These are phyloP conservation scores for Cytospora chrysosperma DNA, from an alignment of 2,329 filamentous ascomycete genomes.

Conservation along the genomic window DNA sequence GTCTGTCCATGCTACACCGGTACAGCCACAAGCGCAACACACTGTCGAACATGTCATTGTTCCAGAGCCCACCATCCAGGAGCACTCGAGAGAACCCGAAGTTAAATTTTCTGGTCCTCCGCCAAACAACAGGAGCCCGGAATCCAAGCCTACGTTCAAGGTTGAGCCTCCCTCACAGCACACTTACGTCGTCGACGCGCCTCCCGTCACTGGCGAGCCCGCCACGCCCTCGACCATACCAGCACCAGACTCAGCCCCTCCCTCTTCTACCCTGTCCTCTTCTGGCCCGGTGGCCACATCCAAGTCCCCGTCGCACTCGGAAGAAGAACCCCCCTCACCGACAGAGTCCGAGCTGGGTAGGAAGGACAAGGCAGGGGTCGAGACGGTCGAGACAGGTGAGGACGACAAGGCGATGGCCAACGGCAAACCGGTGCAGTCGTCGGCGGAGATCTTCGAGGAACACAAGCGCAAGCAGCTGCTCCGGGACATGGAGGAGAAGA, in stretches of 20 bases:
- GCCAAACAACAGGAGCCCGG: slow-evolving; percentile 15
- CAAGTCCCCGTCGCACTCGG: neutral
- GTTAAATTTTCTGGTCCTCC: slow-evolving; percentile 21
- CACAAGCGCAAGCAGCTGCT: slow-evolving; percentile 45
- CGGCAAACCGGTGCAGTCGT: slow-evolving; percentile 28
- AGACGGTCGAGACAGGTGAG: slow-evolving; percentile 12
- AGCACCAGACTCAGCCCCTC: slow-evolving; percentile 23
- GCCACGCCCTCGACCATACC: slow-evolving; percentile 11
- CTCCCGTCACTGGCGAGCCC: slow-evolving; percentile 12
- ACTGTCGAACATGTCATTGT: slow-evolving; percentile 1
- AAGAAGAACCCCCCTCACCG: slow-evolving; percentile 28
- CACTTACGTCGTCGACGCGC: slow-evolving; percentile 7
- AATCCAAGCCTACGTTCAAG: slow-evolving; percentile 10
- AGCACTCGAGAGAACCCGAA: slow-evolving; percentile 14
- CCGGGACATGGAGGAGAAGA: slow-evolving; percentile 54
- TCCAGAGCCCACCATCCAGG: slow-evolving; percentile 3
- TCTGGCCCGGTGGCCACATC: neutral
- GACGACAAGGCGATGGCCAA: slow-evolving; percentile 10
- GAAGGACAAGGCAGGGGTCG: slow-evolving; percentile 7
- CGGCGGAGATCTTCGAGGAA: slow-evolving; percentile 40
- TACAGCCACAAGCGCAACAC: slow-evolving; percentile 13
- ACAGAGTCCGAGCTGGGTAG: slow-evolving; percentile 8
- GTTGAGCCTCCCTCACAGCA: slow-evolving; percentile 19
- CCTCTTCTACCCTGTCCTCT: slow-evolving; percentile 10
- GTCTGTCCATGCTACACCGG: slow-evolving; percentile 7